Evolutionary conservation across 768 basidiomycete species (phyloP).

Genomic region (Lentinula boryana): DNA sequence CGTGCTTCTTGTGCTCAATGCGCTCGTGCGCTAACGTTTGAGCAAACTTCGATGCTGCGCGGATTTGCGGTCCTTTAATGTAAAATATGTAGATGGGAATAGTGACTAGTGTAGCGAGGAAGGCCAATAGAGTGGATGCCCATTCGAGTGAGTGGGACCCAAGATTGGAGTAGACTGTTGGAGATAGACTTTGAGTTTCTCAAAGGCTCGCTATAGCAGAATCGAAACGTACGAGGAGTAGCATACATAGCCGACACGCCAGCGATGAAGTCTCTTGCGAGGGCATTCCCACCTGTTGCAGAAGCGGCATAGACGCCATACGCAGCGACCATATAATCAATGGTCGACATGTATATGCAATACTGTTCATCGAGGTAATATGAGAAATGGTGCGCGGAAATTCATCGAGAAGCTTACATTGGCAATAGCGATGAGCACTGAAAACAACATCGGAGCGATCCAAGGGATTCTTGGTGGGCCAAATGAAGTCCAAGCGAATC

Average conservation of each 20-base stretch:
- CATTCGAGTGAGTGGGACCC: slow-evolving; percentile 8
- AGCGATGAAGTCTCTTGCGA: slow-evolving; percentile 8
- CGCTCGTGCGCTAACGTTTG: slow-evolving; percentile 5
- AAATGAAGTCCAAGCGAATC: slow-evolving; percentile 49
- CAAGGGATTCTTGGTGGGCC: slow-evolving; percentile 30
- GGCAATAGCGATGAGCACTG: slow-evolving; percentile 7
- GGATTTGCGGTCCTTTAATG: slow-evolving; percentile 7
- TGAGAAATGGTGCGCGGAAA: neutral
- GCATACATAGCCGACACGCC: slow-evolving; percentile 9
- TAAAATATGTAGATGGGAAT: slow-evolving; percentile 9
- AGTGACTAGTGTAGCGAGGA: slow-evolving; percentile 3
- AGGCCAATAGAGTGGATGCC: slow-evolving; percentile 6
- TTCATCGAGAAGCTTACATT: slow-evolving; percentile 2
- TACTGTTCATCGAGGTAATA: neutral
- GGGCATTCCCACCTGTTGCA: slow-evolving; percentile 9
- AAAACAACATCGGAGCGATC: slow-evolving; percentile 34
- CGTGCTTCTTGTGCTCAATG: neutral
- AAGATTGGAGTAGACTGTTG: slow-evolving; percentile 4
- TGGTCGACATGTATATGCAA: slow-evolving; percentile 10
- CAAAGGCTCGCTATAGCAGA: no score
- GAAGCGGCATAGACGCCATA: slow-evolving; percentile 8
- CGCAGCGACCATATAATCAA: slow-evolving; percentile 10
- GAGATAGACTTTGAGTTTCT: neutral
- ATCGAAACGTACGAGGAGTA: slow-evolving; percentile 1
- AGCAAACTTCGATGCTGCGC: slow-evolving; percentile 7